phyloP scores from a whole-genome alignment of 352 stramenopile species.

The Pythium sp. region DNA sequence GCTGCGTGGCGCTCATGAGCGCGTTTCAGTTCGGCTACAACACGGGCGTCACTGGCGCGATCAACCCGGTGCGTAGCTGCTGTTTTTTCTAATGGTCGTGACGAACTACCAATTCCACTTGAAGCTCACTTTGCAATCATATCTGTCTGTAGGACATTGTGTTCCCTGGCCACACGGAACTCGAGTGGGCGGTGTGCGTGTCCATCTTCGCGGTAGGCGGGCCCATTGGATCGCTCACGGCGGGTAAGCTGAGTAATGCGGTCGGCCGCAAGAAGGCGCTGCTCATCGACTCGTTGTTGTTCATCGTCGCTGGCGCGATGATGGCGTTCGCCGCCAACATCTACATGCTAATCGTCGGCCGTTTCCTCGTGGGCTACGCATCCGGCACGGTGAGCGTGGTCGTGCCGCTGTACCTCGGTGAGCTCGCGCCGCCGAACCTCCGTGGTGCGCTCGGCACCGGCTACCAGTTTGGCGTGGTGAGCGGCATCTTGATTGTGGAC shows the following conservation, averaged over 20 bases:
- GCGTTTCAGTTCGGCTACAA: slow-evolving; percentile 79
- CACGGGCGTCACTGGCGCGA: slow-evolving; percentile 62
- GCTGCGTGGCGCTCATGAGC: slow-evolving; percentile 65
- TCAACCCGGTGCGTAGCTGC: slow-evolving; percentile 33
- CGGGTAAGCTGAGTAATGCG: slow-evolving; percentile 48
- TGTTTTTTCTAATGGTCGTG: background rate
- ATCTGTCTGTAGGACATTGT: slow-evolving; percentile 29
- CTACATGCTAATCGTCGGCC: slow-evolving; percentile 66
- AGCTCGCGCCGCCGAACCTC: slow-evolving; percentile 70
- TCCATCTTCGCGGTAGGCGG: slow-evolving; percentile 67
- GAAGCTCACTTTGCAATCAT: background rate
- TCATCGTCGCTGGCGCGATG: slow-evolving; percentile 54
- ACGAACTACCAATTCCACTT: background rate
- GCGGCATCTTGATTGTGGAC: slow-evolving; percentile 46
- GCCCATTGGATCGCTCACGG: slow-evolving; percentile 60
- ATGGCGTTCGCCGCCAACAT: slow-evolving; percentile 68
- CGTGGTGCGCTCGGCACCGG: slow-evolving; percentile 67
- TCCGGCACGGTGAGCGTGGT: slow-evolving; percentile 69
- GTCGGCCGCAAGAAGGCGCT: slow-evolving; percentile 63
- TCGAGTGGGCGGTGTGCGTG: slow-evolving; percentile 67
- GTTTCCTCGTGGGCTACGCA: slow-evolving; percentile 69
- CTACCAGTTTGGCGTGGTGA: slow-evolving; percentile 74
- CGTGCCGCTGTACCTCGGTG: slow-evolving; percentile 67
- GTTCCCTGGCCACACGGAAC: slow-evolving; percentile 58
- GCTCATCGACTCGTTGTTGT: slow-evolving; percentile 58